Base-by-base conservation (phyloP, 345 rosid genomes). In the Garcia nutans region DNA sequence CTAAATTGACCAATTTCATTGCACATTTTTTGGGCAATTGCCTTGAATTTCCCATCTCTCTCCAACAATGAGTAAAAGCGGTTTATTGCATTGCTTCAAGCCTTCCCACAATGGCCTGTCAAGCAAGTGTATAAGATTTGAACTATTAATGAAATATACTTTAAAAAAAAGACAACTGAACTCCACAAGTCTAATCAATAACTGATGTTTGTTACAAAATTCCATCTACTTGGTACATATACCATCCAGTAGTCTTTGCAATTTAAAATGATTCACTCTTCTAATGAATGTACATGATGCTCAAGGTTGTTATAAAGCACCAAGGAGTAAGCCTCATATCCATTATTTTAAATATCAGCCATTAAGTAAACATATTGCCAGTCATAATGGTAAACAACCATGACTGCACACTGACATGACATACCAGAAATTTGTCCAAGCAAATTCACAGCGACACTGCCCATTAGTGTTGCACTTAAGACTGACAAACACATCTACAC, bases 41-140 rank as follows among this genome's bases (percentile, higher is more conserved):
- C 72, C 81, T 86, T 89, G 86, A 91, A 92, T 83, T 94, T 94
- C 74, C 10, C 70, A 76, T 92, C 97, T 56, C 76, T 89, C 92
- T 68, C 99, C 99, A 4, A 81, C 92, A 41, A 93, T 54, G 17
- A 92, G 83, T 72, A 86, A 72, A 59, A 95, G 71, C 41, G 95
- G 93, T 68, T 81, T 74, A 55, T 80, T 62, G 74, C 90, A 88
- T 41, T 80, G 82, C 85, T 84, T 88, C 85, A 95, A 71, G 78
- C 89, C 94, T 79, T 87, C 92, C 99, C 99, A 95, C 79, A 93
- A 79, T 67, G 99, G 65, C 85, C 99, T 95, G 72, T 45, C 77
- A 66, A 8, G n/a, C 19, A 15, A 33, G 47, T 28, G n/a, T 5
- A 33, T 10, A 52, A 20, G 31, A 37, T 74, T 73, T 65, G 28